These are phyloP conservation scores for Lasiodiplodia hormozganensis DNA, from an alignment of 2,329 filamentous ascomycete species.

Conservation along the genomic window DNA sequence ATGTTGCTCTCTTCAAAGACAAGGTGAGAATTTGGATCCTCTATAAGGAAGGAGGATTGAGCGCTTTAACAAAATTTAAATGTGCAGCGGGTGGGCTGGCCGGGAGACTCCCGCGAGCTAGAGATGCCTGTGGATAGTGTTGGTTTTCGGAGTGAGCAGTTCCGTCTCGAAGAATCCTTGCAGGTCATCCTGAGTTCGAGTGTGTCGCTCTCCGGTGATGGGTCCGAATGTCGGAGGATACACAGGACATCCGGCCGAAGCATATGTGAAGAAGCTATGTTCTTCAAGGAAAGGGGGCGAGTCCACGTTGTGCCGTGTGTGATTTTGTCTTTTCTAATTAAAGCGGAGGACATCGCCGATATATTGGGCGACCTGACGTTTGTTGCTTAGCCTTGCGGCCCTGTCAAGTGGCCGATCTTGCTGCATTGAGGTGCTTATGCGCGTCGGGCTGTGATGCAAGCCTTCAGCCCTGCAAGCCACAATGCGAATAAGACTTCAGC, in stretches of 20 bases:
- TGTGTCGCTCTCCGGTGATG: neutral
- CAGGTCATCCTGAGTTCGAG: neutral
- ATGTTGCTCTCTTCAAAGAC: slow-evolving; percentile 35
- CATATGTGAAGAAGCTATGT: neutral
- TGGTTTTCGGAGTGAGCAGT: neutral
- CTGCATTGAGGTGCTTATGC: neutral
- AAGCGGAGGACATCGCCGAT: too few species aligned
- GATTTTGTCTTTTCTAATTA: neutral
- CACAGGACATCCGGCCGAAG: neutral
- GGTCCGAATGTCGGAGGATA: neutral
- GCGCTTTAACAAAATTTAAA: slow-evolving; percentile 10
- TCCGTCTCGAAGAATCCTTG: neutral
- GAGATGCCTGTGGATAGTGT: neutral
- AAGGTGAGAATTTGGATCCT: slow-evolving; percentile 29
- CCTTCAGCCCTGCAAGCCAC: neutral
- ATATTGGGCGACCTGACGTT: neutral
- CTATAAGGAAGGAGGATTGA: neutral
- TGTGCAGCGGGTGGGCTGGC: slow-evolving; percentile 24
- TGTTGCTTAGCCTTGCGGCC: neutral
- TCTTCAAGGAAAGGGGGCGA: neutral
- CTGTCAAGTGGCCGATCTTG: neutral
- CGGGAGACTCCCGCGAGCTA: neutral
- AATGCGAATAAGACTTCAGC: neutral
- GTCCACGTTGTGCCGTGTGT: neutral
- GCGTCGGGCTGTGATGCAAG: neutral